Base-by-base conservation (phyloP, 768 basidiomycete species). In the Omphalotus guepiniiformis region DNA sequence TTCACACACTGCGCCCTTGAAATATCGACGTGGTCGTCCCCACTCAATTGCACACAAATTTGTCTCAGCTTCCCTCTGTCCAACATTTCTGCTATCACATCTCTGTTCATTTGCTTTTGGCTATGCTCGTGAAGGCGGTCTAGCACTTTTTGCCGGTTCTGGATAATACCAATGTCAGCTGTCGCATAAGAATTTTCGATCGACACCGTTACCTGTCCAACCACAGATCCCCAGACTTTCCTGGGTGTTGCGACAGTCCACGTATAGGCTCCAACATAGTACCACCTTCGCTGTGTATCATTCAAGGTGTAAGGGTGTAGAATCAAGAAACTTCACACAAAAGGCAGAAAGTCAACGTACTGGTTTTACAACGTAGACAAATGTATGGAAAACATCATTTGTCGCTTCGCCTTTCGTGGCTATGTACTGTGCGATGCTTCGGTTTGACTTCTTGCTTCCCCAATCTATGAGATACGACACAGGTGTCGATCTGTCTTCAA, bases 401-500 rank as follows among this genome's bases (percentile, higher is more conserved):
- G 26, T 51, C 3, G 19, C 38, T 40, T 51, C 50, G n/a, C 56
- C 49, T 9, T 39, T 50, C 0, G 48, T 23, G 35, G 56, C 59
- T 48, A 77, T 68, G 36, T 74, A 74, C 1, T 53, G 43, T 23
- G 52, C 48, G 2, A 72, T 58, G 1, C 49, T 57, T 29, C 60
- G 55, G 35, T 75, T 75, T 23, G 58, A 64, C 13, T 54, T 42
- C 6, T 49, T 48, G 4, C 59, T 58, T 16, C 75, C 74, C 79
- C 80, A 84, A 51, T 80, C 79, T 34, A 83, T 64, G 21, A 82
- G 50, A 52, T 75, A 71, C 4, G 76, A 70, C 53, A 29, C 41
- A n/a, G 40, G 28, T 2, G 55, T 59, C 3, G 55, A 55, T 7
- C 68, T 63, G 1, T 64, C 70, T 42, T 84, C 82, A 32, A 82